Conservation (phyloP, 2,329 filamentous ascomycete species). For the Aspergillus fumigatiaffinis region DNA sequence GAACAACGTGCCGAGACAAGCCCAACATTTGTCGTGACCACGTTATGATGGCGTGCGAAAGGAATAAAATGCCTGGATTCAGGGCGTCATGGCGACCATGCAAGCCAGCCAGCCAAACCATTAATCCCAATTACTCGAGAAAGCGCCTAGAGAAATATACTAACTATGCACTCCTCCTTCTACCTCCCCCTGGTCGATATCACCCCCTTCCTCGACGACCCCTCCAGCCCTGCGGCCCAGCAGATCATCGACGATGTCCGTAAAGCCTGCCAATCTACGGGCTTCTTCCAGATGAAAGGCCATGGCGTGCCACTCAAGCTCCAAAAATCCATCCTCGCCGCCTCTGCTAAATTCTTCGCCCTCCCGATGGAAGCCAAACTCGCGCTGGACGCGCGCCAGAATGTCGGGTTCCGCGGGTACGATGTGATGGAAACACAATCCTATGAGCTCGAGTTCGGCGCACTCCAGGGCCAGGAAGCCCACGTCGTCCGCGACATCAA, state of each 20-base stretch:
- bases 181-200: constrained; percentile 15
- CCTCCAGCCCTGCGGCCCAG: constrained; percentile 12
- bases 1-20: not conserved
- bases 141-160: too few relatives aligned
- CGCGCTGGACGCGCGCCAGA: constrained; percentile 3
- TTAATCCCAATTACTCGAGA: not conserved
- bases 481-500: constrained; percentile 21
- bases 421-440: constrained; percentile 36
- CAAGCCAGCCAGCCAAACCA: not conserved
- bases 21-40: not conserved
- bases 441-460: constrained; percentile 11
- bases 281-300: constrained; percentile 51
- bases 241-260: constrained; percentile 10
- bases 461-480: constrained; percentile 16
- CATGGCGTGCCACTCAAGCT: constrained; percentile 43
- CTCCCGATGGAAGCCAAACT: constrained; percentile 27
- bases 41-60: not conserved
- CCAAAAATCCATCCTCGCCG: constrained; percentile 41
- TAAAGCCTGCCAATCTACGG: constrained; percentile 42
- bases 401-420: constrained; percentile 28
- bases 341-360: constrained; percentile 46
- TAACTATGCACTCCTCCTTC: constrained; percentile 2
- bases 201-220: constrained; percentile 13
- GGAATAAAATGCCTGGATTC: not conserved
- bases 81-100: not conserved